Conservation (phyloP, 2,329 filamentous ascomycete genomes). For the Penicillium sp. region DNA sequence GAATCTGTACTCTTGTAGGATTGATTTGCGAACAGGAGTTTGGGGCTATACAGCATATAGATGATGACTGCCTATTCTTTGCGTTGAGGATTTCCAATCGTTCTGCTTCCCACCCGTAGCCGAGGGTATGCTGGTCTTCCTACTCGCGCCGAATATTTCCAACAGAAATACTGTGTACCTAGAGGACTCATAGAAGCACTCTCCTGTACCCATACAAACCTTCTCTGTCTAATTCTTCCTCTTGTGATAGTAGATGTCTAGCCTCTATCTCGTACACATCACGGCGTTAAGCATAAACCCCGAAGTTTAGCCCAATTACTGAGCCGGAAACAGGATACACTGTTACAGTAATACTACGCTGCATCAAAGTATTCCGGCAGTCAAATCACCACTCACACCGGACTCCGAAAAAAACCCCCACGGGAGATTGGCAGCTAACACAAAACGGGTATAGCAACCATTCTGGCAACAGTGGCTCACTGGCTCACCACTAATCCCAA, state of each 20-base stretch:
- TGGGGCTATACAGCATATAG: no score
- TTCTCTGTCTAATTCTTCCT: no score
- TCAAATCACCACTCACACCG: no score
- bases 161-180: not conserved
- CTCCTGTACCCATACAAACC: no score
- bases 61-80: no score
- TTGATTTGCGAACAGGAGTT: no score
- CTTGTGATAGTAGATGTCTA: no score
- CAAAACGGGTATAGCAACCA: slow-evolving; percentile 9
- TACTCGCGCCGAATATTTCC: not conserved
- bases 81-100: not conserved
- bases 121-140: not conserved
- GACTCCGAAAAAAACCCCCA: not conserved
- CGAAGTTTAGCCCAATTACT: not conserved
- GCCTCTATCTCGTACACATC: no score
- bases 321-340: not conserved
- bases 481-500: slow-evolving; percentile 4
- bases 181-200: no score
- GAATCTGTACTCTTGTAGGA: no score
- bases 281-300: not conserved
- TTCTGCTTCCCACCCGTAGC: not conserved
- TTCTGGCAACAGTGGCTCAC: not conserved
- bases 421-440: slow-evolving; percentile 17
- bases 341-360: no score
- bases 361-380: not conserved